A percentile compares a stretch with the other conserved stretches of the same genome.
Conservation (phyloP, 1,284 basidiomycete genomes). For the Puccinia polysora region DNA sequence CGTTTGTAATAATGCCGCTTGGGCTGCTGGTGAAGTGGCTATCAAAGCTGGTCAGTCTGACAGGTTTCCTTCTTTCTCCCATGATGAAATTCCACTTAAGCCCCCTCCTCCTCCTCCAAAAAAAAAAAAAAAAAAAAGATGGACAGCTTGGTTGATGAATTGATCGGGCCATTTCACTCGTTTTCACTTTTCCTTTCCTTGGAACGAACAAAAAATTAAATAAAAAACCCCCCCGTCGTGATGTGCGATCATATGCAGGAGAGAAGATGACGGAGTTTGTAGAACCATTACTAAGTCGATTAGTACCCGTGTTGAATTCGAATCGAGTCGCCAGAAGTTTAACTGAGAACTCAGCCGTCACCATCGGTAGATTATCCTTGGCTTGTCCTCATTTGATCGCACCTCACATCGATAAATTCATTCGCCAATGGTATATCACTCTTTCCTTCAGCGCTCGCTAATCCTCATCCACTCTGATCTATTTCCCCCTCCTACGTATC, state of each 20-base stretch:
- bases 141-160: no score
- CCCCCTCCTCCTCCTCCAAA: background rate
- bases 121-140: background rate
- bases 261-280: conserved; percentile 84
- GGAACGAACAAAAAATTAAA: no score
- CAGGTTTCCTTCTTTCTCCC: conserved; percentile 62
- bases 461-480: background rate
- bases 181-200: no score
- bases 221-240: no score
- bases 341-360: conserved; percentile 97
- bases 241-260: conserved; percentile 56
- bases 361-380: conserved; percentile 92
- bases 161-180: no score
- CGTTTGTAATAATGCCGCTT: conserved; percentile 99
- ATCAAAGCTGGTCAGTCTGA: conserved; percentile 48
- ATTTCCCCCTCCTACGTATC: background rate
- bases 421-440: conserved; percentile 69
- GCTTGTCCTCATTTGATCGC: conserved; percentile 85
- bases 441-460: background rate
- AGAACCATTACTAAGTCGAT: conserved; percentile 72
- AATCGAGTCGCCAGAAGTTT: conserved; percentile 87
- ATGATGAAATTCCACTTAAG: conserved; percentile 62
- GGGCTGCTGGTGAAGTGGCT: conserved; percentile 97
- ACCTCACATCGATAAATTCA: conserved; percentile 82
- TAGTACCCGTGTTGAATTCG: conserved; percentile 85